phyloP scores from a whole-genome alignment of 768 basidiomycete genomes.

The Clitopilus hobsonii region DNA sequence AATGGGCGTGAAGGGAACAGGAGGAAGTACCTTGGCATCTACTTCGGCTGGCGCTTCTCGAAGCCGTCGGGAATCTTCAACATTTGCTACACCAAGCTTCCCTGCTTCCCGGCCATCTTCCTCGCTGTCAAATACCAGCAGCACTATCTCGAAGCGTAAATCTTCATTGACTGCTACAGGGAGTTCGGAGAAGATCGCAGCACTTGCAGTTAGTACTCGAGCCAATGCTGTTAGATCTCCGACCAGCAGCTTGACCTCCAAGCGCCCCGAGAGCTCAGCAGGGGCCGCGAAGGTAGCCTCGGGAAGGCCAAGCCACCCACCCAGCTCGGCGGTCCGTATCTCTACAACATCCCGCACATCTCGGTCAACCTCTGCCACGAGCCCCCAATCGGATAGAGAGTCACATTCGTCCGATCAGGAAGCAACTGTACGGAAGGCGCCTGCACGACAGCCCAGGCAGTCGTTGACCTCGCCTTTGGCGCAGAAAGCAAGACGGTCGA shows the following conservation, averaged over 20 bases:
- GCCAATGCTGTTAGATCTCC: slow-evolving; percentile 23
- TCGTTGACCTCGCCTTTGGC: neutral
- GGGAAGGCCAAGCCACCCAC: neutral
- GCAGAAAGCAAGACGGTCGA: neutral
- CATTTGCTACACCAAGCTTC: slow-evolving; percentile 45
- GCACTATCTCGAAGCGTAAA: neutral
- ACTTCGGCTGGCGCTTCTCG: neutral
- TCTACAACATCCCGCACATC: slow-evolving; percentile 1
- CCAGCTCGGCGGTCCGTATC: neutral
- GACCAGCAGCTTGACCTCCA: neutral
- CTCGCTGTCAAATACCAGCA: slow-evolving; percentile 44
- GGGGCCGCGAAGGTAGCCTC: neutral
- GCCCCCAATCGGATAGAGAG: neutral
- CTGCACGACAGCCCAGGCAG: neutral
- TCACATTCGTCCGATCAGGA: neutral
- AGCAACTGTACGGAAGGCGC: neutral
- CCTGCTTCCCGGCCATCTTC: slow-evolving; percentile 50
- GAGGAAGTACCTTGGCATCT: slow-evolving; percentile 47
- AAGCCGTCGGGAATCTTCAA: slow-evolving; percentile 49
- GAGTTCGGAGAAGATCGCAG: slow-evolving; percentile 25
- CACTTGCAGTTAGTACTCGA: slow-evolving; percentile 49
- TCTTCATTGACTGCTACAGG: slow-evolving; percentile 16
- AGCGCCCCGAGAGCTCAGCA: neutral
- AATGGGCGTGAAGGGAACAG: slow-evolving; percentile 50
- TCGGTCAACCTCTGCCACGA: neutral